Evolutionary conservation across 2,329 filamentous ascomycete species (phyloP).

Genomic region (Ophiostoma pallidulum): DNA sequence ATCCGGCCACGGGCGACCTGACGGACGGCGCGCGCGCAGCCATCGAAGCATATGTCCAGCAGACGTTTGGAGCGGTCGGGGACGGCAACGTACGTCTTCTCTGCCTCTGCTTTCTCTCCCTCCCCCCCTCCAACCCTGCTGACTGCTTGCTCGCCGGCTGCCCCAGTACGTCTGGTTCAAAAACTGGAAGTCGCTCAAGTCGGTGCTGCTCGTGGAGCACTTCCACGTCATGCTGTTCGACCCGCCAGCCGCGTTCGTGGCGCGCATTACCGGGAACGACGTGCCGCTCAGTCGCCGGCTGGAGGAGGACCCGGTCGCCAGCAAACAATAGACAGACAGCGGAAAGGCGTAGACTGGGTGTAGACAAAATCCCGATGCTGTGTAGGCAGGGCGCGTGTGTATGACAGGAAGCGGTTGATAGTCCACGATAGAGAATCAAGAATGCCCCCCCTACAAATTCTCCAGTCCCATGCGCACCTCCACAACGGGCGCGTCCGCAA

Average conservation of each 20-base stretch:
- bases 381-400: too few relatives aligned
- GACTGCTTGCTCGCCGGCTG: background rate
- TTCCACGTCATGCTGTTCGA: slow-evolving; percentile 89
- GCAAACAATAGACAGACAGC: slow-evolving; percentile 12
- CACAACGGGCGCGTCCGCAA: slow-evolving; percentile 61
- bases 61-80: slow-evolving; percentile 52
- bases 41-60: slow-evolving; percentile 62
- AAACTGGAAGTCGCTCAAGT: slow-evolving; percentile 82
- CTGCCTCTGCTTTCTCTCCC: background rate
- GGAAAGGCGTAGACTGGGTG: background rate
- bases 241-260: slow-evolving; percentile 60
- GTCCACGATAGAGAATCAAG: background rate
- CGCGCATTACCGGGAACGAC: slow-evolving; percentile 63
- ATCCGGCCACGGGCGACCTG: slow-evolving; percentile 55
- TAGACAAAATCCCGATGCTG: too few relatives aligned
- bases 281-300: slow-evolving; percentile 49
- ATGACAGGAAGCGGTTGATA: too few relatives aligned
- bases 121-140: background rate
- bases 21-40: slow-evolving; percentile 51
- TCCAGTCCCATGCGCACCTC: slow-evolving; percentile 36
- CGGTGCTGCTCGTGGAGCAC: slow-evolving; percentile 78
- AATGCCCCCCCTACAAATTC: background rate
- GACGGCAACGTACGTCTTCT: slow-evolving; percentile 40
- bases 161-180: slow-evolving; percentile 62
- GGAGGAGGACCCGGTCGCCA: background rate